Conservation (phyloP, 2,329 filamentous ascomycete genomes). For the Fusarium tuaranense region DNA sequence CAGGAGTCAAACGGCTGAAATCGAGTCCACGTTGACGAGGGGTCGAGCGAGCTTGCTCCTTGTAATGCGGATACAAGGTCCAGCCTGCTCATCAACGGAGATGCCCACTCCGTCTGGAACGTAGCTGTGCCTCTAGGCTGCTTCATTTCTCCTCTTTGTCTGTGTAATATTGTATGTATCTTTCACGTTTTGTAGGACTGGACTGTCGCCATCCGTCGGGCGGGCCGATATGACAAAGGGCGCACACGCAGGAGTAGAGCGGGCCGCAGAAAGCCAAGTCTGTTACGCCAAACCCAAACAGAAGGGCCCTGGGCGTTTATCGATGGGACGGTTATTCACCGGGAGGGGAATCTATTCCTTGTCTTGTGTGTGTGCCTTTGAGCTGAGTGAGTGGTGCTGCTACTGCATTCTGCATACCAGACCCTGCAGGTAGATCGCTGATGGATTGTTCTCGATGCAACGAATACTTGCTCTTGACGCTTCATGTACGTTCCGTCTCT, state of each 20-base stretch:
- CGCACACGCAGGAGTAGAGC: slow-evolving; percentile 11
- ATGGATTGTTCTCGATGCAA: neutral
- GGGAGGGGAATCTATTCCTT: neutral
- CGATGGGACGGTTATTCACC: neutral
- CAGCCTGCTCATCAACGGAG: neutral
- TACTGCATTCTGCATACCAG: neutral
- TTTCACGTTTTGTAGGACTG: neutral
- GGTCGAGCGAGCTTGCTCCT: neutral
- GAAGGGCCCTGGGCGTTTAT: neutral
- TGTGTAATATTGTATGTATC: neutral
- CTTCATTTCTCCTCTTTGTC: neutral
- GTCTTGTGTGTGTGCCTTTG: neutral
- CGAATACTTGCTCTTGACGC: neutral
- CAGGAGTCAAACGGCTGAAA: neutral
- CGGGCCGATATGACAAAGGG: slow-evolving; percentile 6
- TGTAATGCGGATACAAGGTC: neutral
- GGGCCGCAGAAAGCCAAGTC: slow-evolving; percentile 30
- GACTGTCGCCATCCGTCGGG: neutral
- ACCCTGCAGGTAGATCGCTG: slow-evolving; percentile 14
- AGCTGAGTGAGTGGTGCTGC: neutral
- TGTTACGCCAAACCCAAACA: neutral
- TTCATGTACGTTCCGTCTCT: slow-evolving; percentile 25
- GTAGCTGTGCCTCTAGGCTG: neutral
- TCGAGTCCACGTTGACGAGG: slow-evolving; percentile 9
- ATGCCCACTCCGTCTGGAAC: neutral